Evolutionary conservation across 805 yeast genomes (phyloP), one percentile per base, ranked within the genome.

Genomic region (Komagataella ulmi): DNA sequence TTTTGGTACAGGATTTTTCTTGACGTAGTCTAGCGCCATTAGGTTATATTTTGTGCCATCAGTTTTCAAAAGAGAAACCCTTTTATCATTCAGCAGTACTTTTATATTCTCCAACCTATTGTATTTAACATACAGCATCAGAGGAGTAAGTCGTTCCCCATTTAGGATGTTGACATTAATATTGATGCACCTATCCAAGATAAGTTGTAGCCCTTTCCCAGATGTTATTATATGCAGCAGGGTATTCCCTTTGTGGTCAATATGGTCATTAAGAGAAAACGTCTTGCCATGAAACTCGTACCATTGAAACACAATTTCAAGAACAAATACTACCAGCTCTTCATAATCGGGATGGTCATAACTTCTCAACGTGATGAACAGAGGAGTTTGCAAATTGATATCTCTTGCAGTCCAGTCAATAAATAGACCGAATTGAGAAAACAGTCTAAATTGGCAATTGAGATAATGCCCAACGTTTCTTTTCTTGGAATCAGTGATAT

Each of bases 381-480:
- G 66, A 0, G 97, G 95, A 0, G 97, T 87, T 57, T 85, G 87
- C 0, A 82, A 79, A 54, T 76, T 79, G 10, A 59, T 55, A 61
- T 90, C 97, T 50, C 74, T 75, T 12, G 65, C 61, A 6, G 69
- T 72, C 97, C 97, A 91, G 58, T 86, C 72, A 4, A 89, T 67
- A 47, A 69, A 74, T 1, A 61, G 61, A 0, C 95, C 95, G 8
- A 88, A 62, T 14, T 58, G 60, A 1, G 67, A 60, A 12, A 88
- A 73, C 0, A 85, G 63, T 2, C 71, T 66, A 18, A 74, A 67
- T 48, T 79, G 72, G 56, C 82, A 81, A 55, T 80, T 79, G 17
- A 88, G 62, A 56, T 84, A 82, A 62, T 90, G 97, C 0, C 90
- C 97, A 5, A 80, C 69, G 2, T 81, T 74, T 50, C 95, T 72